These are phyloP conservation scores for Stenogyne calaminthoides DNA, from an alignment of 305 asterid genomes.

Conservation along the genomic window DNA sequence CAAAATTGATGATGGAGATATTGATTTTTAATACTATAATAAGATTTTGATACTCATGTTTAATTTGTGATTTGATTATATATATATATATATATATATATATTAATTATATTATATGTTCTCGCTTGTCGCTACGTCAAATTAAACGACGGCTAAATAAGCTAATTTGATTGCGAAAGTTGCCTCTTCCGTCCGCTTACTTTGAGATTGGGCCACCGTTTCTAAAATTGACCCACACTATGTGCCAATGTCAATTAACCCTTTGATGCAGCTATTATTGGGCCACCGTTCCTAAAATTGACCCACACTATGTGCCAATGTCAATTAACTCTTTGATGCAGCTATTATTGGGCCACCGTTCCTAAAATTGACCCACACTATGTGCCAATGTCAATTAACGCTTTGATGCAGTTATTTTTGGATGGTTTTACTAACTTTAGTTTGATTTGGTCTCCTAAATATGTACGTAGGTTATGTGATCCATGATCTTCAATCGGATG, in stretches of 20 bases:
- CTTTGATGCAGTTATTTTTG: neutral
- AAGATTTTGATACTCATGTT: no score
- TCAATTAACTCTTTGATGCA: neutral
- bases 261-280: neutral
- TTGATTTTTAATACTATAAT: no score
- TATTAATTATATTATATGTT: no score
- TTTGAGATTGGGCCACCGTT: conserved; percentile 22
- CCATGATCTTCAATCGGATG: neutral
- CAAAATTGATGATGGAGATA: neutral
- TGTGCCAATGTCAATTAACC: neutral
- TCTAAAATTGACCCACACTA: conserved; percentile 21
- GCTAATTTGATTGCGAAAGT: conserved; percentile 3
- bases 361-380: conserved; percentile 21
- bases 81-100: no score
- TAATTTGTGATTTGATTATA: no score
- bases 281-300: conserved; percentile 25
- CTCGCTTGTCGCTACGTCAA: no score
- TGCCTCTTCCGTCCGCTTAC: conserved; percentile 10
- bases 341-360: conserved; percentile 18
- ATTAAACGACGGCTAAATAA: neutral
- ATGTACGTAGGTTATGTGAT: neutral
- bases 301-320: conserved; percentile 17
- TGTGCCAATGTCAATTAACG: neutral
- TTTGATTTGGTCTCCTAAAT: neutral
- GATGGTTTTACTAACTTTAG: neutral